phyloP scores from a whole-genome alignment of 345 rosid genomes.

The Melaleuca quinquenervia region DNA sequence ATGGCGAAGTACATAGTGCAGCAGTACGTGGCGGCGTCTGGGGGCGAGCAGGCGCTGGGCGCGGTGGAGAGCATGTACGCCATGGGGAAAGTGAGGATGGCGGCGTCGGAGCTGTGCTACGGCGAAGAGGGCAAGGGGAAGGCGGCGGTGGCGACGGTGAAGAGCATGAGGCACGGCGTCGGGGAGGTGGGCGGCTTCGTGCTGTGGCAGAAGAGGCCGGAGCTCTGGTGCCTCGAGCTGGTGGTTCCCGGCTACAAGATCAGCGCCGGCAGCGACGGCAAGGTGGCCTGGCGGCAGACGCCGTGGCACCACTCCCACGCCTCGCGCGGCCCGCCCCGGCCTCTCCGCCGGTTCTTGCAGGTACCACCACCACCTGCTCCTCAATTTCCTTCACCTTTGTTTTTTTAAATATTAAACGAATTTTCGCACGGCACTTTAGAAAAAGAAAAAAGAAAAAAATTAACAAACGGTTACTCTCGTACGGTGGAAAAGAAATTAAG shows the following conservation, averaged over 20 bases:
- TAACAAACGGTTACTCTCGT: not conserved
- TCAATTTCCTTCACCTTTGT: not conserved
- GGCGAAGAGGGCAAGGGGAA: constrained; percentile 48
- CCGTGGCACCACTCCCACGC: constrained; percentile 95
- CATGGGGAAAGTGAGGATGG: constrained; percentile 94
- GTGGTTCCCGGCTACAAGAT: constrained; percentile 84
- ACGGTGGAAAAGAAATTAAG: not conserved
- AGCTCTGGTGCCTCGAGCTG: constrained; percentile 83
- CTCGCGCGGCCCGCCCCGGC: constrained; percentile 77
- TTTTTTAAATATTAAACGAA: not conserved
- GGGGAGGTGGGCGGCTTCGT: constrained; percentile 92
- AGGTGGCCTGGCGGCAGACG: constrained; percentile 85
- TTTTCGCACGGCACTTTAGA: not conserved
- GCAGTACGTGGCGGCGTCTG: constrained; percentile 81
- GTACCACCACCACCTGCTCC: constrained; percentile 4
- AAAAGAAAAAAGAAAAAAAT: not conserved
- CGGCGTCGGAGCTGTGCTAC: constrained; percentile 57
- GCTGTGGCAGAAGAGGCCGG: constrained; percentile 80
- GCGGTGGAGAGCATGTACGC: constrained; percentile 75
- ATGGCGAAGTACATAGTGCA: constrained; percentile 92
- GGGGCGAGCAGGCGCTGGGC: constrained; percentile 65
- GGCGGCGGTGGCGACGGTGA: constrained; percentile 35
- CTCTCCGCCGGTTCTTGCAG: constrained; percentile 81
- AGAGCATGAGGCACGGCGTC: constrained; percentile 28
- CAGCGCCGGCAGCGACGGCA: constrained; percentile 92